These are phyloP conservation scores for Ophiosphaerella narmari DNA, from an alignment of 2,329 filamentous ascomycete species.

Conservation along the genomic window DNA sequence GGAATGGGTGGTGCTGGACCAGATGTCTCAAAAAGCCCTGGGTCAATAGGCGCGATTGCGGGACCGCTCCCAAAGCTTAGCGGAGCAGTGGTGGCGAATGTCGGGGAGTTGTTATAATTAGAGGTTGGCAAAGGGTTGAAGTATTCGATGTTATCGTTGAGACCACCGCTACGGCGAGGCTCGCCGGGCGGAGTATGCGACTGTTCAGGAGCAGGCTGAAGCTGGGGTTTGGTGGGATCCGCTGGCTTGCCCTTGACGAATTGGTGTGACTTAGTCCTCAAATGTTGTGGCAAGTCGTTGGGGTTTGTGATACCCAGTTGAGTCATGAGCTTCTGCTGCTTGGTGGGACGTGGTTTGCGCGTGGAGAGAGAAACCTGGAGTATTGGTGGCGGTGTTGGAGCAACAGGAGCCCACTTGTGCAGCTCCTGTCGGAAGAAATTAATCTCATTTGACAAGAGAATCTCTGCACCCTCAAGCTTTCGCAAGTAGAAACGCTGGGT, in stretches of 20 bases:
- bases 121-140: constrained; percentile 34
- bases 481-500: constrained; percentile 93
- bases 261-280: constrained; percentile 68
- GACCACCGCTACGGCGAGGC: constrained; percentile 32
- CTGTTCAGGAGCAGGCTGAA: constrained; percentile 43
- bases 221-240: constrained; percentile 44
- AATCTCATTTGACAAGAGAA: constrained; percentile 88
- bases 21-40: constrained; percentile 43
- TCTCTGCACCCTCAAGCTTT: constrained; percentile 96
- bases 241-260: constrained; percentile 62
- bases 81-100: constrained; percentile 36
- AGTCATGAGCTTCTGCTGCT: constrained; percentile 91
- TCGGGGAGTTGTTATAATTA: constrained; percentile 40
- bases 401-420: constrained; percentile 92
- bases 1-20: constrained; percentile 38
- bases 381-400: constrained; percentile 81
- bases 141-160: constrained; percentile 36
- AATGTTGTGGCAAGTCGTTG: constrained; percentile 83
- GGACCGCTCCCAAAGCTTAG: constrained; percentile 35
- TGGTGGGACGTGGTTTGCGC: constrained; percentile 92
- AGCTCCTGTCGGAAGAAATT: constrained; percentile 96
- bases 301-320: constrained; percentile 88
- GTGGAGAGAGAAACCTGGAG: constrained; percentile 88
- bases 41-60: constrained; percentile 41
- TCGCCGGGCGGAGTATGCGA: constrained; percentile 46